Base-by-base conservation (phyloP, 257 asterid genomes). In the Perilla frutescens region DNA sequence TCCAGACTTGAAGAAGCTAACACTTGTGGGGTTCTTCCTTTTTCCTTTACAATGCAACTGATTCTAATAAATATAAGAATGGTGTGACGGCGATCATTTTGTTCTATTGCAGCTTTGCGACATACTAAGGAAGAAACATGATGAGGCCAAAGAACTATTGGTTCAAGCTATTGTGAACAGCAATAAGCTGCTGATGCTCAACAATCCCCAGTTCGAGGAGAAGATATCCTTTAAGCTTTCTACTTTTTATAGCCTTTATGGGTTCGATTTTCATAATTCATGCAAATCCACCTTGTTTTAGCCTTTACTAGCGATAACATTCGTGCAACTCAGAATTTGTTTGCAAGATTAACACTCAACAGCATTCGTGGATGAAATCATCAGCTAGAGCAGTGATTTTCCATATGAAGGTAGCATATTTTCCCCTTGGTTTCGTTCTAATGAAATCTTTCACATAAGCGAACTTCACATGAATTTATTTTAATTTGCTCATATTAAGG, bases 151-250 rank as follows among this genome's bases (percentile, higher is more conserved):
- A 71, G 97, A 92, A 48, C 14, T 87, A 56, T 54, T 92, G 77
- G 97, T 84, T 66, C 89, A 78, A 75, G 91, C 91, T 76, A 70
- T 86, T 65, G 90, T 95, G 74, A 92, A 82, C 88, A 91, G 80
- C 90, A 91, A 94, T 80, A 88, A 86, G 84, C 79, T 95, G 76
- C 87, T 91, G 78, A 63, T 95, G 92, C 94, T 95, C 80, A 81
- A 87, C 74, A 86, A 78, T 86, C 96, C 96, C 81, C 76, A 63
- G 58, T 74, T 86, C 32, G 87, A 87, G 12, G 84, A 87, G 82
- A 93, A 87, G 87, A 91, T 91, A 93, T 93, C 98, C 98, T 93
- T 86, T 72, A 41, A 57, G 31, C 67, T 13, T 72, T 47, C 56
- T 54, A 57, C 65, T 15, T 49, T 64, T 34, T 67, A 13, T 50